Evolutionary conservation across 768 basidiomycete genomes (phyloP).

Genomic region (Tylopilus subfusipes): DNA sequence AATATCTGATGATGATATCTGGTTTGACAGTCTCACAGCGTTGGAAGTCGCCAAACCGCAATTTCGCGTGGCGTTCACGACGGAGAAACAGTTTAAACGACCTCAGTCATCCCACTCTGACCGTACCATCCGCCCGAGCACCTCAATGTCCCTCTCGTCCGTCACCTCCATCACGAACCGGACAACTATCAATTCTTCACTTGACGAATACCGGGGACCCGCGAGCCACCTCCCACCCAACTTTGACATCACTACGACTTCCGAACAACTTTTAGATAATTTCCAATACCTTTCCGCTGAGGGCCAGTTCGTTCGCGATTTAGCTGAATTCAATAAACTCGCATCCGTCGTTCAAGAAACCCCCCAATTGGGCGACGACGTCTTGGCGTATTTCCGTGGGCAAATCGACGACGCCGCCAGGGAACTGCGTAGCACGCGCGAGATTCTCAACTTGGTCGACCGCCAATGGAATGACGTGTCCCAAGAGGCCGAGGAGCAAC

Average conservation of each 20-base stretch:
- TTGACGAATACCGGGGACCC: slow-evolving; percentile 28
- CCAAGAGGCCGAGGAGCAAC: slow-evolving; percentile 43
- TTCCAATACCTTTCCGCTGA: slow-evolving; percentile 49
- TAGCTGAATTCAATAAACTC: slow-evolving; percentile 41
- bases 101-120: slow-evolving; percentile 53
- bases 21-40: slow-evolving; percentile 45
- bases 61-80: slow-evolving; percentile 58
- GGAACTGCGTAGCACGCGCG: slow-evolving; percentile 48
- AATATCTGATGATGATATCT: background rate
- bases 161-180: slow-evolving; percentile 44
- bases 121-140: slow-evolving; percentile 49
- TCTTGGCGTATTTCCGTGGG: slow-evolving; percentile 50
- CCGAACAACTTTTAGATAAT: slow-evolving; percentile 50
- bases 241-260: slow-evolving; percentile 43
- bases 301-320: slow-evolving; percentile 36
- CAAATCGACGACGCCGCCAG: slow-evolving; percentile 50
- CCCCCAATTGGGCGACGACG: slow-evolving; percentile 40
- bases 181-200: slow-evolving; percentile 17
- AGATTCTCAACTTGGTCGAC: slow-evolving; percentile 42
- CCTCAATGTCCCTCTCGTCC: slow-evolving; percentile 43
- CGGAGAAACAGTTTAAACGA: slow-evolving; percentile 45
- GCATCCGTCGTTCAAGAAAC: slow-evolving; percentile 47
- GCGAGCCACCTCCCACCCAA: slow-evolving; percentile 38
- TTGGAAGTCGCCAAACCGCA: slow-evolving; percentile 66
- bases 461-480: slow-evolving; percentile 43